Base-by-base conservation (phyloP, 75 land plant genomes). In the Selaginella moellendorffii region DNA sequence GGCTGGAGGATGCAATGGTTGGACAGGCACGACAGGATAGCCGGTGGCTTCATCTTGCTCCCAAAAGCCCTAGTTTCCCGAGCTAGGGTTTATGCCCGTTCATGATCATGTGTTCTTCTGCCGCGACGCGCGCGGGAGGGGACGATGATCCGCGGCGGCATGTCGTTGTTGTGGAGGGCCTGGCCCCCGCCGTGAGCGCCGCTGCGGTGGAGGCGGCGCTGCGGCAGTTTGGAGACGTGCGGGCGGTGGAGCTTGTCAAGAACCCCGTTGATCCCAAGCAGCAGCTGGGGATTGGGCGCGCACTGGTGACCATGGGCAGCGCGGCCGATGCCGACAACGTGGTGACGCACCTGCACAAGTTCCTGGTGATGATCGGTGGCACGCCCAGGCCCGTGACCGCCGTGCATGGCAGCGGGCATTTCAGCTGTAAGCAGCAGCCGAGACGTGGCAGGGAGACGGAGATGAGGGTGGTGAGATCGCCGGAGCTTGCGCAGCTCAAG, bases 41-140 rank as follows among this genome's bases (percentile, higher is more conserved):
- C 1, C 21, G 63, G 63, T 26, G 28, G 28, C 63, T 61, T 61
- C 63, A 61, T 61, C 28, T 61, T 25, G 26, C 60, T 56, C n/a
- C n/a, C 24, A 20, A 56, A 18, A 56, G 24, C 20, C 24, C 24
- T 20, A 24, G n/a, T 56, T 20, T 19, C 8, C 60, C 5, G 20
- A 24, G n/a, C n/a, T 24, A 56, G 60, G 24, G 60, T 56, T 24
- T 20, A 56, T 8, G 8, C 24, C 60, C 60, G 24, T 56, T 24
- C 8, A 8, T 20, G 24, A 2, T 61, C 26, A 18, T 2, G 26
- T 28, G n/a, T 23, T 24, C 18, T 26, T 18, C 12, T 2, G 25
- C 28, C 24, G 1, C n/a, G 28, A 61, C 18, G 1, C 1, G n/a
- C 25, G 28, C 28, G 63, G 25, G n/a, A 23, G 18, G 28, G n/a